A percentile compares a stretch with the other conserved stretches of the same genome.
Conservation (phyloP, 805 yeast species). For the Helenozyma rhizophorensis region DNA sequence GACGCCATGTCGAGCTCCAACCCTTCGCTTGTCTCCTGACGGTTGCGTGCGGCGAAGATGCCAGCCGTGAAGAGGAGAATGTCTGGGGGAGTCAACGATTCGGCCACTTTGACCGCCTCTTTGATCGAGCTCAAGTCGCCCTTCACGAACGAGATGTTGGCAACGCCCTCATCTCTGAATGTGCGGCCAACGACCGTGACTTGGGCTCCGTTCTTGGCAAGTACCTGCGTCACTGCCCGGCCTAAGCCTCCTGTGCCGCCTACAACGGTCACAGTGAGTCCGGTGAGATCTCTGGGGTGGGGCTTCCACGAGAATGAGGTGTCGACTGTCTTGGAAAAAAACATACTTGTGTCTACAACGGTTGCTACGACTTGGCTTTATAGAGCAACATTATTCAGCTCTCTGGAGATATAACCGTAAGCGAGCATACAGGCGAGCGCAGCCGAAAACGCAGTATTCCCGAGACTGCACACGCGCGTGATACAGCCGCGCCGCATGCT, state of each 20-base stretch:
- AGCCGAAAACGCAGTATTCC: too few relatives aligned
- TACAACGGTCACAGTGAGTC: slow-evolving; percentile 21
- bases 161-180: slow-evolving; percentile 22
- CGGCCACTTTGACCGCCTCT: slow-evolving; percentile 10
- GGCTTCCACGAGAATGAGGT: slow-evolving; percentile 2
- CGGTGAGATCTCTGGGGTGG: background rate
- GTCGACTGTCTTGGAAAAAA: slow-evolving; percentile 19
- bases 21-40: slow-evolving; percentile 33
- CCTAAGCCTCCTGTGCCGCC: slow-evolving; percentile 43
- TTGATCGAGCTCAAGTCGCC: slow-evolving; percentile 30
- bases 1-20: slow-evolving; percentile 35
- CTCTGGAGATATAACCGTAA: too few relatives aligned
- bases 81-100: slow-evolving; percentile 11
- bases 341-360: too few relatives aligned
- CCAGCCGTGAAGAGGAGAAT: slow-evolving; percentile 36
- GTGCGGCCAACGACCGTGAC: slow-evolving; percentile 28
- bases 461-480: too few relatives aligned
- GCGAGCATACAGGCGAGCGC: too few relatives aligned
- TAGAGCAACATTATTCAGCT: too few relatives aligned
- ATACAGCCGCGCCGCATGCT: too few relatives aligned
- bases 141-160: slow-evolving; percentile 15
- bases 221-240: slow-evolving; percentile 22
- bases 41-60: slow-evolving; percentile 27
- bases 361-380: too few relatives aligned
- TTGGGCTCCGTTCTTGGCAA: slow-evolving; percentile 23